phyloP scores from a whole-genome alignment of 352 stramenopile species.

The Blastocystis sp. region DNA sequence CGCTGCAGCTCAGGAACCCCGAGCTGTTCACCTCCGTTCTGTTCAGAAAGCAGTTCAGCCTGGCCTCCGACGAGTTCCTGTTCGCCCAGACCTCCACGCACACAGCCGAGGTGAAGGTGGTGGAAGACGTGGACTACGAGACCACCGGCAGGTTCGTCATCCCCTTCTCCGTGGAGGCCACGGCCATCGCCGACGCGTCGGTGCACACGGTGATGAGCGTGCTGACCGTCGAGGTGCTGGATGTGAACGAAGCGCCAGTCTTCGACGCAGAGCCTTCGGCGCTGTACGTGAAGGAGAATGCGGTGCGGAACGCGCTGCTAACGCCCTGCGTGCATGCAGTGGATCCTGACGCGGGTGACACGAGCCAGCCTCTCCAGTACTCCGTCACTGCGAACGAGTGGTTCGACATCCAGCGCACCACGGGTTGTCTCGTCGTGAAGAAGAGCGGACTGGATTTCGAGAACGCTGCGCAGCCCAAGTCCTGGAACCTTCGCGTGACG shows the following conservation, averaged over 20 bases:
- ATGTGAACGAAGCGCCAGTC: constrained; percentile 47
- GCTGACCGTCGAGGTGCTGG: not conserved
- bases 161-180: not conserved
- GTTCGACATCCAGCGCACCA: constrained; percentile 11
- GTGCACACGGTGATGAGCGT: not conserved
- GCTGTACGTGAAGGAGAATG: constrained; percentile 8
- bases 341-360: constrained; percentile 17
- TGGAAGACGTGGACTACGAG: constrained; percentile 15
- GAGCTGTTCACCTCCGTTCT: not conserved
- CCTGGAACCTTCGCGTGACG: not conserved
- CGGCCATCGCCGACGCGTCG: not conserved
- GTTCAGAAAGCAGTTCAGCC: constrained; percentile 2
- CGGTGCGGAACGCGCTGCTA: not conserved
- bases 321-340: constrained; percentile 13
- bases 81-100: not conserved
- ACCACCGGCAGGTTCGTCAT: not conserved
- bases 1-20: not conserved
- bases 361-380: not conserved
- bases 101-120: not conserved
- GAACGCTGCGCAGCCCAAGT: constrained; percentile 12
- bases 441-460: constrained; percentile 7
- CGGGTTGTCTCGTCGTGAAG: constrained; percentile 27
- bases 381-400: constrained; percentile 1
- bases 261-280: not conserved
- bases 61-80: constrained; percentile 2